Base-by-base conservation (phyloP, 2,329 filamentous ascomycete species). In the Cladosporium sp. region DNA sequence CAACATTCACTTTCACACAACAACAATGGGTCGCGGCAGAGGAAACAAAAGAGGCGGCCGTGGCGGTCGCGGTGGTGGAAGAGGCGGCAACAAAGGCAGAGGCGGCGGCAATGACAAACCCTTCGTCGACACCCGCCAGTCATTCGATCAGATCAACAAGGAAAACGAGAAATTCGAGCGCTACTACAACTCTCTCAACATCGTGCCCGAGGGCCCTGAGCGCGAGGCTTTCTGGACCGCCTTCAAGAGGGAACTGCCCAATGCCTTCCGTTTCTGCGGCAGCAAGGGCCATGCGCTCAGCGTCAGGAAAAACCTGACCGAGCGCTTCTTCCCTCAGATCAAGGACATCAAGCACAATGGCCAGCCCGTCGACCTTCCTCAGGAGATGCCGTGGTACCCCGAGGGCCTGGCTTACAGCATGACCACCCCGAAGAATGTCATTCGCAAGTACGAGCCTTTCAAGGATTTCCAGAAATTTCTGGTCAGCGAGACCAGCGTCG, bases 221-320 rank as follows among this genome's bases (percentile, higher is more conserved):
- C 83, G 81, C 63, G 76, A 83, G 51, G 78, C 80, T 8, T 97
- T 96, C 71, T 99, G 93, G 93, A 79, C 80, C 32, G 82, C 87
- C 0, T 75, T 97, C 67, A 82, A 84, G 63, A 82, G 85, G 57
- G 91, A 97, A 66, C 76, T 99, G 44, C 93, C 93, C 50, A 97
- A 96, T 74, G 96, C 91, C 71, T 99, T 97, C 76, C 84, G 93
- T 55, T 99, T 99, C 73, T 95, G 90, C 54, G 93, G 93, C 32
- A 96, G 90, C 41, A 95, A 92, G 78, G 88, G 89, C 56, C 92
- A 99, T 72, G 93, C 93, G n/a, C 78, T 96, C 54, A 83, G 88
- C 51, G 93, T 97, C 52, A 89, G 93, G 74, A 82, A 91, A 63
- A 87, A 92, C 51, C 82, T 99, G 52, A 86, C 91, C 70, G 83